Evolutionary conservation across 495 filamentous ascomycete genomes (phyloP).

Genomic region (Penicillium coffeae): DNA sequence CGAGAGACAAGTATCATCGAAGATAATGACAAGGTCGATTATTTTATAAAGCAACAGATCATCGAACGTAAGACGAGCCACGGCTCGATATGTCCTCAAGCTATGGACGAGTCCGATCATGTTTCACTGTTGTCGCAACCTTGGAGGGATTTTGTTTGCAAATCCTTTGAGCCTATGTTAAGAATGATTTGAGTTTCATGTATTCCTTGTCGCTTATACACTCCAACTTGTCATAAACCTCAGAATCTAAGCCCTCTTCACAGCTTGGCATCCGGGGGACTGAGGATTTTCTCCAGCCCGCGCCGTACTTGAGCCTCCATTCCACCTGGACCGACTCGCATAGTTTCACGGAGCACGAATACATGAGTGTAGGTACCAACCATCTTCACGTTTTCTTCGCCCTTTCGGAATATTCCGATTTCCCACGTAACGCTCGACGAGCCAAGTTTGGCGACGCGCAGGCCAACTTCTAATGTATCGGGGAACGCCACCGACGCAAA

Average conservation of each 20-base stretch:
- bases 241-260: slow-evolving; percentile 1
- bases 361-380: slow-evolving; percentile 89
- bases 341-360: slow-evolving; percentile 72
- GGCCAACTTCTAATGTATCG: slow-evolving; percentile 70
- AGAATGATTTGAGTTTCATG: too few relatives aligned
- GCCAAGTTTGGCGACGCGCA: slow-evolving; percentile 79
- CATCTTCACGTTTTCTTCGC: slow-evolving; percentile 69
- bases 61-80: too few relatives aligned
- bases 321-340: slow-evolving; percentile 53
- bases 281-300: slow-evolving; percentile 47
- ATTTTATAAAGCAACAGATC: too few relatives aligned
- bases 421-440: slow-evolving; percentile 92
- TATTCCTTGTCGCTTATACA: background rate
- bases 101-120: too few relatives aligned
- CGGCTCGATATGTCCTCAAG: too few relatives aligned
- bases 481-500: slow-evolving; percentile 83
- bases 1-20: too few relatives aligned
- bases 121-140: too few relatives aligned
- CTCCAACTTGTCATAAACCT: background rate
- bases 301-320: slow-evolving; percentile 43
- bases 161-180: too few relatives aligned
- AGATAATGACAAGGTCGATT: too few relatives aligned
- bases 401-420: slow-evolving; percentile 78
- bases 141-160: too few relatives aligned
- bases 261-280: slow-evolving; percentile 21